These are phyloP conservation scores for Quercus variabilis DNA, from an alignment of 306 rosid genomes.

Conservation along the genomic window DNA sequence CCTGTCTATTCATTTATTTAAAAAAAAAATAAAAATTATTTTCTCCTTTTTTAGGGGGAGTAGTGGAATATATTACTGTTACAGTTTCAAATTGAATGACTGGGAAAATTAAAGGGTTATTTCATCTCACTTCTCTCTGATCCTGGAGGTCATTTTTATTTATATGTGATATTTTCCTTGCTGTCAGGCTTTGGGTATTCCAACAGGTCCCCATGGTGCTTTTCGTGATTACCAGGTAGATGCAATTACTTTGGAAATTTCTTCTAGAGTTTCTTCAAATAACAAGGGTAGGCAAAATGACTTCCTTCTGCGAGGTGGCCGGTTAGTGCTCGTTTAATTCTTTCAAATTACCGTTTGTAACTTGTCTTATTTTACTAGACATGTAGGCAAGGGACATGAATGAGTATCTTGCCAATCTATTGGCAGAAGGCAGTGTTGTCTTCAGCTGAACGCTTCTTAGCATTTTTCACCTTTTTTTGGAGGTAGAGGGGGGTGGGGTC, in stretches of 20 bases:
- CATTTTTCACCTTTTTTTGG: not conserved
- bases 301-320: constrained; percentile 72
- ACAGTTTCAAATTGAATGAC: not conserved
- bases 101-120: not conserved
- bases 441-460: not conserved
- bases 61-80: not conserved
- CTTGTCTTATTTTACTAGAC: not conserved
- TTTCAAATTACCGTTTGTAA: not conserved
- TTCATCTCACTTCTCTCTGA: not conserved
- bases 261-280: constrained; percentile 51
- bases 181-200: constrained; percentile 83
- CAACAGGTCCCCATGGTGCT: constrained; percentile 94
- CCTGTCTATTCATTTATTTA: not conserved
- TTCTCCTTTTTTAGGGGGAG: not conserved
- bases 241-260: constrained; percentile 84
- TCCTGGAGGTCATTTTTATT: not conserved
- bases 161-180: not conserved
- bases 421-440: not conserved
- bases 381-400: constrained; percentile 2
- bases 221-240: constrained; percentile 97
- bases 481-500: not conserved
- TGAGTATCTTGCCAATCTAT: constrained; percentile 1
- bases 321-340: constrained; percentile 44
- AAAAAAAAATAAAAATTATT: not conserved
- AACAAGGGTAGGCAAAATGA: constrained; percentile 54